Evolutionary conservation across 2,329 filamentous ascomycete species (phyloP).

Genomic region (Penicillium frequentans): DNA sequence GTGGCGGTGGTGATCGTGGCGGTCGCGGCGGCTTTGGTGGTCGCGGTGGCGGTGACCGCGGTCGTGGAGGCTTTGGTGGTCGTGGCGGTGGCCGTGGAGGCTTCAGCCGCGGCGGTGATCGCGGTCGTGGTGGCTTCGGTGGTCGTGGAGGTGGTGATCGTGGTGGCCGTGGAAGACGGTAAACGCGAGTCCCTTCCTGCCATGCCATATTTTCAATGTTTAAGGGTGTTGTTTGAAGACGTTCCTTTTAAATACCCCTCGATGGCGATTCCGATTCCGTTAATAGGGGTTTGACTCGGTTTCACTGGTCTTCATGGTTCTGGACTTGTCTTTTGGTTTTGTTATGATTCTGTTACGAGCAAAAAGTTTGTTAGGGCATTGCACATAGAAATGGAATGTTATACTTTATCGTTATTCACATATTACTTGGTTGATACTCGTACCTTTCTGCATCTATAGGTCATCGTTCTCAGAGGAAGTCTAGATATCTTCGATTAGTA

Average conservation of each 20-base stretch:
- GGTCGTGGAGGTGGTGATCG: constrained; percentile 5
- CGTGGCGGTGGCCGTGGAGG: constrained; percentile 6
- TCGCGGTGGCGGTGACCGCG: constrained; percentile 8
- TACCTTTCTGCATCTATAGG: too few relatives aligned
- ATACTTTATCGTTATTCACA: not conserved
- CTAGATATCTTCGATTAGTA: too few relatives aligned
- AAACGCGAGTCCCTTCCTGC: not conserved
- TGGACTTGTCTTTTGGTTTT: constrained; percentile 4
- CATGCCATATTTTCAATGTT: constrained; percentile 4
- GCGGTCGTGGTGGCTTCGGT: constrained; percentile 3
- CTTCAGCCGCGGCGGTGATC: not conserved
- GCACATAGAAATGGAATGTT: constrained; percentile 19
- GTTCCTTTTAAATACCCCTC: constrained; percentile 18
- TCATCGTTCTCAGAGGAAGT: too few relatives aligned
- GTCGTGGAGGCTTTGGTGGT: constrained; percentile 8
- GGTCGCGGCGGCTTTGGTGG: not conserved
- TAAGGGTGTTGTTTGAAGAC: constrained; percentile 5
- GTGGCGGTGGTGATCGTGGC: constrained; percentile 2
- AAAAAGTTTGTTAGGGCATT: constrained; percentile 21
- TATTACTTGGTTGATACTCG: not conserved
- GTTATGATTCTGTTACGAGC: constrained; percentile 19
- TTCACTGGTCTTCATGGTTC: constrained; percentile 6
- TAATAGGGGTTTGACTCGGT: constrained; percentile 11
- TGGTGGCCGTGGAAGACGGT: constrained; percentile 6
- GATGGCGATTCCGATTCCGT: constrained; percentile 15